Percentiles rank a stretch among this genome's conserved stretches.
phyloP scores from a whole-genome alignment of 345 rosid genomes.

The Heritiera littoralis region DNA sequence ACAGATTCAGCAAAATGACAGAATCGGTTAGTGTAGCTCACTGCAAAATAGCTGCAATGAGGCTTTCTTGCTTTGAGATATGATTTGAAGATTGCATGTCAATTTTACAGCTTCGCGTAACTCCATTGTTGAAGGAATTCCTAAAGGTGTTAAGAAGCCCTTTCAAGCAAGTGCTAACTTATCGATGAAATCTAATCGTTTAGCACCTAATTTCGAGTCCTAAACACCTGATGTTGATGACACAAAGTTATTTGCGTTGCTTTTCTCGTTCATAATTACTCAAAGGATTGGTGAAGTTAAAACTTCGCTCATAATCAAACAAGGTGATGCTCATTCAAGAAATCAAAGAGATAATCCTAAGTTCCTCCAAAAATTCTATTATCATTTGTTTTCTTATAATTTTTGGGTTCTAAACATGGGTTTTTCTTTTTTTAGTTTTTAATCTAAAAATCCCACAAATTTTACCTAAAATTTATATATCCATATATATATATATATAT shows the following conservation, averaged over 20 bases:
- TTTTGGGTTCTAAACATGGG: background rate
- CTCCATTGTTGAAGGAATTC: constrained; percentile 18
- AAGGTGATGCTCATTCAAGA: background rate
- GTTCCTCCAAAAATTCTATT: background rate
- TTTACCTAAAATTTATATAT: background rate
- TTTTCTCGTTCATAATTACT: background rate
- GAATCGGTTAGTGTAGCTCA: background rate
- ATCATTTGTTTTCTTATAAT: no score
- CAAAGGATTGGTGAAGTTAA: background rate
- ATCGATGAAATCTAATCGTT: background rate
- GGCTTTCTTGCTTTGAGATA: constrained; percentile 16
- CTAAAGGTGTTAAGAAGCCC: background rate
- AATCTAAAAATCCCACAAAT: background rate
- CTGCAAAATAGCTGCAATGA: background rate
- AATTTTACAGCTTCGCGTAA: background rate
- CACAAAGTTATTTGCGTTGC: background rate
- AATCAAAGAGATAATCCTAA: background rate
- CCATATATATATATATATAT: background rate
- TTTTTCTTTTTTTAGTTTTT: background rate
- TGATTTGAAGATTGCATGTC: constrained; percentile 20
- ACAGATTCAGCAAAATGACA: constrained; percentile 11
- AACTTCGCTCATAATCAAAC: background rate
- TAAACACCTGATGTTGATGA: background rate
- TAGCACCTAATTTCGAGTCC: background rate
- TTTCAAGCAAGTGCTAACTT: constrained; percentile 5